phyloP scores from a whole-genome alignment of 2,329 filamentous ascomycete species.

The Botrytis byssoidea region DNA sequence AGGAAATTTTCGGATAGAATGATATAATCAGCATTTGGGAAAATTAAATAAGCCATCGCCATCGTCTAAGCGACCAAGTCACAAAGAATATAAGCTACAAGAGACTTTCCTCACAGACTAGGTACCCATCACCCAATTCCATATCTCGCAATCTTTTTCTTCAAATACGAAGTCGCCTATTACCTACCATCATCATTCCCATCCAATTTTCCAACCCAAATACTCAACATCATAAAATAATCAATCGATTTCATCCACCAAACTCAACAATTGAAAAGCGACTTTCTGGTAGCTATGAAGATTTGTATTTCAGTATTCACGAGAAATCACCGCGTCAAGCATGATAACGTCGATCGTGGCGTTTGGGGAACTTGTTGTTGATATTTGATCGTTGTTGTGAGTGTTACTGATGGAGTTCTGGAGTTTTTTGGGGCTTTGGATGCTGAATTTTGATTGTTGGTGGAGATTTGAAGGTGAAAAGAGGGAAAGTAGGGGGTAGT shows the following conservation, averaged over 20 bases:
- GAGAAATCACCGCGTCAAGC: too few relatives aligned
- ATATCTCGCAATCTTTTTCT: neutral
- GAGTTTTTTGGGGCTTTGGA: neutral
- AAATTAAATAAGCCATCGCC: neutral
- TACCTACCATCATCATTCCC: neutral
- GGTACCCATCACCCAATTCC: neutral
- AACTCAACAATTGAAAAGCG: too few relatives aligned
- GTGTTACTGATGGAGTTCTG: neutral
- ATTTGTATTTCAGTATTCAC: too few relatives aligned
- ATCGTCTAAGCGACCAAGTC: neutral
- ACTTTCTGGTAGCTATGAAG: too few relatives aligned
- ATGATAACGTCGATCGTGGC: neutral
- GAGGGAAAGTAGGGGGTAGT: neutral
- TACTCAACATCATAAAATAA: too few relatives aligned
- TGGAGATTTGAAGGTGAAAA: neutral
- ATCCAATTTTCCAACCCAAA: neutral
- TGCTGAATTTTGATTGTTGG: fast-evolving
- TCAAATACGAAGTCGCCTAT: neutral
- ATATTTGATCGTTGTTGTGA: neutral
- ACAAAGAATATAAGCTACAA: neutral
- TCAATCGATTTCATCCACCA: too few relatives aligned
- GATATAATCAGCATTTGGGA: neutral
- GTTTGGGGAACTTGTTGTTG: neutral
- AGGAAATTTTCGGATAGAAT: neutral
- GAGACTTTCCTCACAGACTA: neutral